Base-by-base conservation (phyloP, 2,329 filamentous ascomycete genomes). In the Purpureocillium takamizusanense region DNA sequence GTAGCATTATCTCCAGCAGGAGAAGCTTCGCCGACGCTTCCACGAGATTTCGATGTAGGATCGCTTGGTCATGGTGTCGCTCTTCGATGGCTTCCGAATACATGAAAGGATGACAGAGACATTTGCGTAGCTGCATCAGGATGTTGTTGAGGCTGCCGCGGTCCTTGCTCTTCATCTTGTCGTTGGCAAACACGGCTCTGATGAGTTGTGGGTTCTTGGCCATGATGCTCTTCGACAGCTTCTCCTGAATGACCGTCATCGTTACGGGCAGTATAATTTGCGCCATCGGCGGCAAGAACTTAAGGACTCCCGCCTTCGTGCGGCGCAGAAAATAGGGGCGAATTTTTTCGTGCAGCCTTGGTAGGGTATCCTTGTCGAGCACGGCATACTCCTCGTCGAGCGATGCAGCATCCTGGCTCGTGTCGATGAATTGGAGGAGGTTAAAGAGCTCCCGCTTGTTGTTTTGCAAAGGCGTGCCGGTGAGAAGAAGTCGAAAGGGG, bases 211-310 rank as follows among this genome's bases (percentile, higher is more conserved):
- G 84, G 44, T 94, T 95, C 59, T 94, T 92, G 12, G 85, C 78
- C 51, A 98, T 75, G 50, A 98, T 95, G 2, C 85, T 94, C 55
- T 89, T 92, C 65, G 92, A 95, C 1, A 98, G 72, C 55, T 87
- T 92, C 66, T 95, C 92, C 56, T 98, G 94, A 11, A 98, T 69
- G 12, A 87, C 71, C 2, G 86, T 89, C 89, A 97, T 95, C 3
- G 86, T 89, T n/a, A 98, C 81, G 0, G 92, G 92, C 4, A 98
- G 66, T 44, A 98, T 97, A 49, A 98, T 88, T 53, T 97, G 90
- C 1, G 85, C 83, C 77, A 98, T 88, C 0, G 90, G 82, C 1
- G 92, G 92, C 9, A 98, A 67, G 59, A 95, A 95, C 30, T 86
- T 90, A 37, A 98, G 69, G 0, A 95, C 90, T 44, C 90, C 82